These are phyloP conservation scores for Herpetomonas tarakana DNA, from an alignment of 208 protist species.

Conservation along the genomic window DNA sequence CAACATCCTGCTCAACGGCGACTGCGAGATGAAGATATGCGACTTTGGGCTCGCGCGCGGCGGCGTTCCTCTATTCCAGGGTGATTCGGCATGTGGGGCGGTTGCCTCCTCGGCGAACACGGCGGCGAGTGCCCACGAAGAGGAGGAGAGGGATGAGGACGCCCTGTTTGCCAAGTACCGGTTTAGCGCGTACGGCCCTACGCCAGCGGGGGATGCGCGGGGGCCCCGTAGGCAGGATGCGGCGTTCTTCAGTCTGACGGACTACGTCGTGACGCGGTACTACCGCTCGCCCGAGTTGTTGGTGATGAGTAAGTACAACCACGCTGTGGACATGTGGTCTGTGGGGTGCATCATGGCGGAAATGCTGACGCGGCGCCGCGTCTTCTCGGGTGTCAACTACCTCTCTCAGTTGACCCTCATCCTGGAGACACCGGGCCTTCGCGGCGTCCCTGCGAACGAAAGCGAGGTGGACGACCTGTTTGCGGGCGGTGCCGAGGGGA, in stretches of 20 bases:
- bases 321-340: slow-evolving; percentile 86
- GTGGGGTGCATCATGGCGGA: slow-evolving; percentile 55
- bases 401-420: slow-evolving; percentile 52
- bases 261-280: slow-evolving; percentile 96
- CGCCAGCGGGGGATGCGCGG: too few relatives aligned
- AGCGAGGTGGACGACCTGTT: slow-evolving; percentile 66
- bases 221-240: neutral
- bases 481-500: slow-evolving; percentile 61
- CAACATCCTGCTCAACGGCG: slow-evolving; percentile 67
- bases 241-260: slow-evolving; percentile 73
- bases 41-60: slow-evolving; percentile 77
- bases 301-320: slow-evolving; percentile 87
- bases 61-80: slow-evolving; percentile 20
- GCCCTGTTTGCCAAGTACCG: slow-evolving; percentile 1
- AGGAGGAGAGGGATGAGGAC: neutral
- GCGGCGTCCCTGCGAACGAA: slow-evolving; percentile 61
- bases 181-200: neutral
- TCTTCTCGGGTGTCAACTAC: slow-evolving; percentile 87
- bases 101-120: too few relatives aligned
- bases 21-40: slow-evolving; percentile 64
- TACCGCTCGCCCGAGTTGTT: slow-evolving; percentile 98
- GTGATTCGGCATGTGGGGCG: too few relatives aligned
- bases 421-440: slow-evolving; percentile 78
- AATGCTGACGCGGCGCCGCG: slow-evolving; percentile 91
- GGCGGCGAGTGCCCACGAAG: neutral